A percentile compares a stretch with the other conserved stretches of the same genome.
These are phyloP conservation scores for Cystofilobasidium ferigula DNA, from an alignment of 768 basidiomycete species.

Conservation along the genomic window DNA sequence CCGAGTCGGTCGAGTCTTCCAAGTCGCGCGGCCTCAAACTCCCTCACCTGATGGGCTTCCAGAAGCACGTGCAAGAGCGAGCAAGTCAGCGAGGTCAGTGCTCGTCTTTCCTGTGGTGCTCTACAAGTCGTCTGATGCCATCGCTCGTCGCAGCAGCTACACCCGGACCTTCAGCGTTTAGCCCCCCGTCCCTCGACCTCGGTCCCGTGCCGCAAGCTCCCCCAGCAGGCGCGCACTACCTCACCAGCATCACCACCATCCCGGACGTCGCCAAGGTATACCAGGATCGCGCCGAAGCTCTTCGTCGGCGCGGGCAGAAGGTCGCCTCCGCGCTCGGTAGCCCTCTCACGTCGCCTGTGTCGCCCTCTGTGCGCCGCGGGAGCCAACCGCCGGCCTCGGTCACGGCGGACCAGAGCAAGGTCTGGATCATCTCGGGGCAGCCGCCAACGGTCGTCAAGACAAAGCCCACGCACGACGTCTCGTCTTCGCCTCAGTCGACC, in stretches of 20 bases:
- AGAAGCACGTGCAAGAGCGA: neutral
- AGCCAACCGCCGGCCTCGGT: neutral
- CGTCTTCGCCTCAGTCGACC: neutral
- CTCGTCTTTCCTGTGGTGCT: too few species aligned
- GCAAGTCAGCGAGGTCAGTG: neutral
- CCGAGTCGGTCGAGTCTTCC: neutral
- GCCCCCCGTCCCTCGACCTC: neutral
- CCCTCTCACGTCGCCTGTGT: conserved; percentile 7
- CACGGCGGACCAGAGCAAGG: neutral
- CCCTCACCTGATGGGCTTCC: neutral
- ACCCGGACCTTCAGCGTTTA: neutral
- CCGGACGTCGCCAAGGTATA: conserved; percentile 20
- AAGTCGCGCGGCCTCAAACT: neutral
- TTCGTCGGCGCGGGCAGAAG: conserved; percentile 14
- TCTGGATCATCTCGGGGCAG: conserved; percentile 21
- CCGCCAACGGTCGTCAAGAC: neutral
- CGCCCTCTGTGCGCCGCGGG: neutral
- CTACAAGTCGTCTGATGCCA: neutral
- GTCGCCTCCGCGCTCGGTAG: conserved; percentile 9
- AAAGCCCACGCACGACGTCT: neutral
- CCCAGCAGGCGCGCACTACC: neutral
- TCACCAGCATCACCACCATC: neutral
- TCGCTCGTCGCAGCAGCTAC: neutral
- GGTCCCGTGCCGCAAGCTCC: neutral
- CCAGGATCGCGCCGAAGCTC: conserved; percentile 15